A percentile compares a stretch with the other conserved stretches of the same genome.
These are phyloP conservation scores for Fraxinus paxiana DNA, from an alignment of 305 asterid species.

Conservation along the genomic window DNA sequence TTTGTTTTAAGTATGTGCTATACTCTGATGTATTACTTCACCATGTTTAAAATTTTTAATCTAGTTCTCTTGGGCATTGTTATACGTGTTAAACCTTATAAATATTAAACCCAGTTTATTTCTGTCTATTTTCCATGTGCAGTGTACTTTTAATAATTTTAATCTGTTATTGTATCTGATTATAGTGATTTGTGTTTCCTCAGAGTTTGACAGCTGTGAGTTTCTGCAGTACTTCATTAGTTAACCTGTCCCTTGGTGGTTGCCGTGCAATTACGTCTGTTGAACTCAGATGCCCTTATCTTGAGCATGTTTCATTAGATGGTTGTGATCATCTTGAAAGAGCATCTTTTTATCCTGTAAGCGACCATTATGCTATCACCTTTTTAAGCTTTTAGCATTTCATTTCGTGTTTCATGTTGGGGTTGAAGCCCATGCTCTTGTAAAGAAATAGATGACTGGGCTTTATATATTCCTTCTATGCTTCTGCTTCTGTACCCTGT, in stretches of 20 bases:
- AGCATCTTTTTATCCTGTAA: conserved; percentile 85
- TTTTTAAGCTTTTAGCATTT: neutral
- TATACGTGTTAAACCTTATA: neutral
- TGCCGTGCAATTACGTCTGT: conserved; percentile 84
- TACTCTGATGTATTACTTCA: neutral
- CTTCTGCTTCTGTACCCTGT: neutral
- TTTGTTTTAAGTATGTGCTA: neutral
- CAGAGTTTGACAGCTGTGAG: conserved; percentile 90
- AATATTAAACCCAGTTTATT: neutral
- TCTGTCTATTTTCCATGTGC: neutral
- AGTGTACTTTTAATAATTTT: conserved; percentile 1
- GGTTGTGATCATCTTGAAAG: conserved; percentile 96
- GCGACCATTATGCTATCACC: conserved; percentile 20
- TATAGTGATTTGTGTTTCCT: conserved; percentile 16
- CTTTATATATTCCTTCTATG: conserved; percentile 9
- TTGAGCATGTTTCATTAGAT: conserved; percentile 81
- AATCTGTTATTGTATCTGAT: conserved; percentile 14
- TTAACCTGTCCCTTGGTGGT: conserved; percentile 87
- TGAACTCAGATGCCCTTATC: conserved; percentile 73
- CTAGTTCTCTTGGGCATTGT: neutral
- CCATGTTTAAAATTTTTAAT: neutral
- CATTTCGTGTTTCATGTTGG: neutral
- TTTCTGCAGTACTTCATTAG: conserved; percentile 66
- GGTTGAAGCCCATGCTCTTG: neutral
- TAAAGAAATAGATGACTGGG: neutral